phyloP scores from a whole-genome alignment of 192 early-diverging fungal genomes.

The Dissophora ornata region DNA sequence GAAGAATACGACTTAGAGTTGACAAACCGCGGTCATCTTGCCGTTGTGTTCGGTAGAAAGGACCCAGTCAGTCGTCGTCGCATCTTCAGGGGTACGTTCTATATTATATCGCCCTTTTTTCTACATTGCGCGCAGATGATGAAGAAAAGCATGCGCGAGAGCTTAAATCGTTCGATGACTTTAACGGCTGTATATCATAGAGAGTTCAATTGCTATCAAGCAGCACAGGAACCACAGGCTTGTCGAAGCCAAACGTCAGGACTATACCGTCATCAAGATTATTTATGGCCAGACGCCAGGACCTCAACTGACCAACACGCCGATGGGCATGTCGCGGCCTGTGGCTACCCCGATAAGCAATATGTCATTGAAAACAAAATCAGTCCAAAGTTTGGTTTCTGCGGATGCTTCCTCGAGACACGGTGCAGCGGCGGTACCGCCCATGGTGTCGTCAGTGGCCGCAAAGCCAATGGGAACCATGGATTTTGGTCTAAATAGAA shows the following conservation, averaged over 20 bases:
- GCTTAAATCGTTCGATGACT: neutral
- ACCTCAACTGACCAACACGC: neutral
- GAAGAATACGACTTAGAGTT: slow-evolving; percentile 46
- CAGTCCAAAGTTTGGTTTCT: neutral
- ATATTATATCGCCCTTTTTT: too few relatives aligned
- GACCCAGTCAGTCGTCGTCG: slow-evolving; percentile 13
- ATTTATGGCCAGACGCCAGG: slow-evolving; percentile 35
- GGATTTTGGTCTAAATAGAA: slow-evolving; percentile 7
- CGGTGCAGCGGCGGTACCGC: neutral
- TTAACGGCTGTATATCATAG: neutral
- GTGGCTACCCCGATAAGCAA: neutral
- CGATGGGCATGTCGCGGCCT: neutral
- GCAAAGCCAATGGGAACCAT: neutral
- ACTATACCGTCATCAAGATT: slow-evolving; percentile 13
- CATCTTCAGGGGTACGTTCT: slow-evolving; percentile 22
- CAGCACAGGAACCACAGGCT: slow-evolving; percentile 36
- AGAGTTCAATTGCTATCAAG: slow-evolving; percentile 13
- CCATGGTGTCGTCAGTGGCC: neutral
- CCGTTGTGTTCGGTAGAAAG: slow-evolving; percentile 43
- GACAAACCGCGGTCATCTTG: slow-evolving; percentile 10
- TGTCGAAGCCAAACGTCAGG: slow-evolving; percentile 35
- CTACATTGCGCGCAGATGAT: too few relatives aligned
- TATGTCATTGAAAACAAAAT: neutral
- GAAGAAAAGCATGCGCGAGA: too few relatives aligned
- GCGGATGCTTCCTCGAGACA: neutral